Evolutionary conservation across 2,329 filamentous ascomycete species (phyloP).

Genomic region (Hirsutella rhossiliensis): DNA sequence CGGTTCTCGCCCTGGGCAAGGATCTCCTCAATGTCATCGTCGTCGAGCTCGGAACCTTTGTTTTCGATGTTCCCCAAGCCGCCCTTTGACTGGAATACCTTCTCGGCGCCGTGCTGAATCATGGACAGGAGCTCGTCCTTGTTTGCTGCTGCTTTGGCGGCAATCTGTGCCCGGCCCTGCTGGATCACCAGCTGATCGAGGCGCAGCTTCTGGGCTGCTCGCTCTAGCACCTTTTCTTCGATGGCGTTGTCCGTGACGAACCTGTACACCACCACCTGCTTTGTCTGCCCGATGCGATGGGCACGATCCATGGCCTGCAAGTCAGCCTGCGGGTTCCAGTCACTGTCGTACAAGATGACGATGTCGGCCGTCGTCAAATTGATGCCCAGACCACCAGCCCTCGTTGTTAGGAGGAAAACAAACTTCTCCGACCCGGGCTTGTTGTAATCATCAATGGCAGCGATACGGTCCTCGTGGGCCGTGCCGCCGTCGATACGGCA

Average conservation of each 20-base stretch:
- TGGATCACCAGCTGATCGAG: slow-evolving; percentile 97
- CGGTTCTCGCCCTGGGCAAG: slow-evolving; percentile 76
- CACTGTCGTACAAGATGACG: slow-evolving; percentile 91
- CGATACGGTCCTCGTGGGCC: slow-evolving; percentile 93
- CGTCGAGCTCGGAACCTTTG: slow-evolving; percentile 53
- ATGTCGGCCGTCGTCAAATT: slow-evolving; percentile 93
- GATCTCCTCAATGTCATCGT: slow-evolving; percentile 86
- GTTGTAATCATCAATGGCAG: slow-evolving; percentile 97
- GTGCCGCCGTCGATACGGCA: slow-evolving; percentile 96
- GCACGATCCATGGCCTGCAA: slow-evolving; percentile 97
- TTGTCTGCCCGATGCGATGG: slow-evolving; percentile 96
- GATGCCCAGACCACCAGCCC: slow-evolving; percentile 91
- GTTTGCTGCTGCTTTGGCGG: slow-evolving; percentile 80
- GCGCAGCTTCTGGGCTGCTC: slow-evolving; percentile 90
- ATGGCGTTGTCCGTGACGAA: slow-evolving; percentile 98
- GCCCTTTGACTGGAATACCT: slow-evolving; percentile 71
- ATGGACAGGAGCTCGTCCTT: slow-evolving; percentile 95
- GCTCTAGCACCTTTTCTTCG: slow-evolving; percentile 94
- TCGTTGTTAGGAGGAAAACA: slow-evolving; percentile 86
- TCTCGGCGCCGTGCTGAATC: slow-evolving; percentile 98
- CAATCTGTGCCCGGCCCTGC: slow-evolving; percentile 85
- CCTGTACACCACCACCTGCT: slow-evolving; percentile 92
- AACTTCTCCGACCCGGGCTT: slow-evolving; percentile 93
- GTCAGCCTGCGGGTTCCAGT: slow-evolving; percentile 98
- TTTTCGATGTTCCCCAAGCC: slow-evolving; percentile 47